Evolutionary conservation across 257 asterid species (phyloP), one percentile per base, ranked within the genome.

Genomic region (Verbascum thapsus): DNA sequence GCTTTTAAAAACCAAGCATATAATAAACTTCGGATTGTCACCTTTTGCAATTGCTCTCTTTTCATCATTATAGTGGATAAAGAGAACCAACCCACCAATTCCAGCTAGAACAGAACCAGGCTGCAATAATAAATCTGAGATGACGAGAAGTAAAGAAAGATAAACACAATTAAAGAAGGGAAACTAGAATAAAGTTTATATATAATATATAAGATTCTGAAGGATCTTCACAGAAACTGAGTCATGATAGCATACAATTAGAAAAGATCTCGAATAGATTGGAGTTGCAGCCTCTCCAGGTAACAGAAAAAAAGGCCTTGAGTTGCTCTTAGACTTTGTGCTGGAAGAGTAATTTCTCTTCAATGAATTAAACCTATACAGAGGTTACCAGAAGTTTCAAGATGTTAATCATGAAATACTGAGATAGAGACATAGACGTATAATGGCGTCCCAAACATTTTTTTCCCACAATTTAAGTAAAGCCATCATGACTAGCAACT

Each of bases 1-100:
- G 42, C 48, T 34, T n/a, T 53, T 43, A 50, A n/a, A 34, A n/a
- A n/a, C n/a, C 19, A 34, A 39, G 38, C 4, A 35, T 47, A 53
- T 9, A 51, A 53, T 10, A 13, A 35, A 30, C 9, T 52, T n/a
- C 23, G 17, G 11, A 22, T 62, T 23, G 53, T 60, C 60, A 89
- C 99, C 99, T 90, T 87, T 94, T 20, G 81, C 81, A 61, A 90
- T 81, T 34, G 87, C 97, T 80, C 99, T 84, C 80, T 68, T 81
- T 77, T 94, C 95, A 82, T 94, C 99, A 35, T 87, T 94, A 67
- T 76, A 70, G 75, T 85, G 97, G 52, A 94, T 70, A 69, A 85
- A 69, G 47, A 56, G 73, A 63, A 55, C 72, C 71, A 85, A 62
- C 50, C 97, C 95, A 68, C 94, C 81, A 73, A 94, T 22, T 63